Base-by-base conservation (phyloP, 2,329 filamentous ascomycete species). In the Botrytis fragariae region DNA sequence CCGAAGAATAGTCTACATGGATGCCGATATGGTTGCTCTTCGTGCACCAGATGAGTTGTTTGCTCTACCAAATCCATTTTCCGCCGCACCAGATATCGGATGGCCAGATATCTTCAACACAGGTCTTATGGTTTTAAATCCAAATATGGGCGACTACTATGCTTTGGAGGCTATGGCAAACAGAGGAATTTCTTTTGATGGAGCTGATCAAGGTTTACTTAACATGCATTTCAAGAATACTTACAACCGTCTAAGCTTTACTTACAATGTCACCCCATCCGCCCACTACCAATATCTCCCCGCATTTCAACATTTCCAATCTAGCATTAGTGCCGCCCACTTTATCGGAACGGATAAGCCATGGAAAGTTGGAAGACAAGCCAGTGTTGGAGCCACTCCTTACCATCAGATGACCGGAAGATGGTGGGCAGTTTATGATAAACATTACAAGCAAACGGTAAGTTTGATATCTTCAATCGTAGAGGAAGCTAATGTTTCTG, bases 91-190 rank as follows among this genome's bases (percentile, higher is more conserved):
- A 45, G 96, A 99, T 82, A 94, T 98, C 79, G 96, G 96, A 78
- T 99, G 96, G 96, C 96, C 96, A 48, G 96, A 99, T 84, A 89
- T 95, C 75, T 98, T 98, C 89, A 99, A 99, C 84, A 94, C 93
- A n/a, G 96, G 96, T 79, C 90, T 99, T 78, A 97, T 99, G 94
- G 94, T 94, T 51, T 83, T 99, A 74, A 91, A 87, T 25, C 96
- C 96, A 48, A 92, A 95, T 83, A 86, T 95, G 87, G 92, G 91
- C 73, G 95, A 97, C 77, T 98, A 95, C 83, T 91, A 94, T 83
- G 92, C 93, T 60, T 87, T 99, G 80, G 86, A 90, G 76, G 93
- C 93, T 76, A 90, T 98, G 86, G 94, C 96, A 39, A 89, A 94
- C 78, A 87, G 91, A 72, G 95, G 95, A 39, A 93, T 95, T 81